Evolutionary conservation across 495 filamentous ascomycete species (phyloP).

Genomic region (Penicillium silybi): DNA sequence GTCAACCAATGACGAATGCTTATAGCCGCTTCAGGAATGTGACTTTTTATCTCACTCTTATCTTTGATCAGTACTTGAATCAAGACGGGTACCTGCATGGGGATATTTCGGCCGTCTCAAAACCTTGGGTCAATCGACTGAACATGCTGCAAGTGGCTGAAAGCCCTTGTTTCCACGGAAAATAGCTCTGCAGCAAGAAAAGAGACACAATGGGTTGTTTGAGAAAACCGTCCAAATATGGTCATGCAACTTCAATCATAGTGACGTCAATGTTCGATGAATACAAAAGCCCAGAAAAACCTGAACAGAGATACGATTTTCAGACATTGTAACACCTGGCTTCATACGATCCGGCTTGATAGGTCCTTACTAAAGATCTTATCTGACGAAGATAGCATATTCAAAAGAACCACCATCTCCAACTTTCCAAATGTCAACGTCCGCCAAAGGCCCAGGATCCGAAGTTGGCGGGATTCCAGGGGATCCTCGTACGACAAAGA

Average conservation of each 20-base stretch:
- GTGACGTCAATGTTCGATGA: conserved; percentile 7
- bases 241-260: conserved; percentile 4
- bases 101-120: not conserved
- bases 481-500: conserved; percentile 49
- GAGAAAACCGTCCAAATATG: not conserved
- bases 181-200: not conserved
- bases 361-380: too few relatives aligned
- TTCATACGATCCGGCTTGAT: too few relatives aligned
- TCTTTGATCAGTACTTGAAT: not conserved
- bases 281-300: not conserved
- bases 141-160: not conserved
- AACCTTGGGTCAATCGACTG: not conserved
- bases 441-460: not conserved
- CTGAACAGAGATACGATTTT: not conserved
- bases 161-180: not conserved
- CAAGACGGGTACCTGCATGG: not conserved
- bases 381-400: not conserved
- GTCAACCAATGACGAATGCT: conserved; percentile 2
- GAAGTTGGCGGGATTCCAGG: conserved; percentile 44
- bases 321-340: too few relatives aligned
- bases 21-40: not conserved
- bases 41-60: not conserved
- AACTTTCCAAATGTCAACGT: conserved; percentile 9
- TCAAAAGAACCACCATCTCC: not conserved
- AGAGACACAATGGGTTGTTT: not conserved